Conservation (phyloP, 345 rosid species). For the Melastoma malabathricum region DNA sequence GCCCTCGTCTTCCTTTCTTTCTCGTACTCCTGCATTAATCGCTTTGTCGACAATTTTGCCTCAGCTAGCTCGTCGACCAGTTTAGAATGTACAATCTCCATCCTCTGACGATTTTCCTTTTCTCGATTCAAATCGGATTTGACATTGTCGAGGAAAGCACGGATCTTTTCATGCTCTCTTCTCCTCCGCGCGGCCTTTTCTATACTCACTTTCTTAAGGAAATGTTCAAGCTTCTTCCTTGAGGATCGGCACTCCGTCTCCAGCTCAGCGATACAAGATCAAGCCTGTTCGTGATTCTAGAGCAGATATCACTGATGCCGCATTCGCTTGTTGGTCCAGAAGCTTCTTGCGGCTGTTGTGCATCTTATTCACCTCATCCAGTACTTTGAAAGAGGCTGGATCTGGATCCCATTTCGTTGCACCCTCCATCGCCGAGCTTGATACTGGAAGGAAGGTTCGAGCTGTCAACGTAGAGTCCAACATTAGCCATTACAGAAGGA, state of each 20-base stretch:
- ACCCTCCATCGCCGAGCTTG: constrained; percentile 58
- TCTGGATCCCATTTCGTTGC: constrained; percentile 62
- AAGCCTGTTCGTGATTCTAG: constrained; percentile 58
- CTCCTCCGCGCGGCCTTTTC: constrained; percentile 75
- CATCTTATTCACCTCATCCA: constrained; percentile 34
- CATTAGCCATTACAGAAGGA: too few species aligned
- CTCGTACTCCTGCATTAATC: constrained; percentile 46
- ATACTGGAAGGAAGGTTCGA: constrained; percentile 44
- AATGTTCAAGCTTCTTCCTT: constrained; percentile 73
- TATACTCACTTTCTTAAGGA: constrained; percentile 70
- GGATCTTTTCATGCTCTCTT: constrained; percentile 76
- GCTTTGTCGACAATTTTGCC: constrained; percentile 47
- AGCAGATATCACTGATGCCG: constrained; percentile 48
- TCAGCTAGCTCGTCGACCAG: constrained; percentile 73
- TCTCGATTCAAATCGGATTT: constrained; percentile 54
- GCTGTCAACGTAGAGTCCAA: constrained; percentile 19
- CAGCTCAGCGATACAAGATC: constrained; percentile 39
- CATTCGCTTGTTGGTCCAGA: constrained; percentile 42
- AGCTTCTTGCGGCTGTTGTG: constrained; percentile 27
- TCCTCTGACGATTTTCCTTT: constrained; percentile 54
- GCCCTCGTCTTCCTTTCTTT: constrained; percentile 64
- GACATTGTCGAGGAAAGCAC: constrained; percentile 53
- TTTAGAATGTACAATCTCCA: constrained; percentile 56
- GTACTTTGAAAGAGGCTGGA: constrained; percentile 33
- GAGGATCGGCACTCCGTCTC: constrained; percentile 58